These are phyloP conservation scores for Talaromyces sp. DNA, from an alignment of 2,329 filamentous ascomycete species.

Conservation along the genomic window DNA sequence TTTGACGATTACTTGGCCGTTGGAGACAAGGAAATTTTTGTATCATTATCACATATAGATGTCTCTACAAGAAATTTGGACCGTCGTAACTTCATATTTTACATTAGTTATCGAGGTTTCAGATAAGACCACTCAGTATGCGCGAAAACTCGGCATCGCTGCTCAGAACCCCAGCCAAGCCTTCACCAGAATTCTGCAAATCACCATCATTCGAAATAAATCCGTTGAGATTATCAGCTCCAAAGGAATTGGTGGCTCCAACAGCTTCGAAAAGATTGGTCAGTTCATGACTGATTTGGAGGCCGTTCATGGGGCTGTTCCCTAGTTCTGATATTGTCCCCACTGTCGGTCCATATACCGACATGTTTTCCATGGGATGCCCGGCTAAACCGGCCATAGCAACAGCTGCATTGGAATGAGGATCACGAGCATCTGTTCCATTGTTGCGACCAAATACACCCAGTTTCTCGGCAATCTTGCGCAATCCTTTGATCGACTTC, in stretches of 20 bases:
- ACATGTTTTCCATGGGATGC: constrained; percentile 58
- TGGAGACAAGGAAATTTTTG: neutral
- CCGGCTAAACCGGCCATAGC: constrained; percentile 65
- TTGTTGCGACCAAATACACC: constrained; percentile 48
- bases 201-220: constrained; percentile 39
- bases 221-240: constrained; percentile 38
- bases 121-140: constrained; percentile 60
- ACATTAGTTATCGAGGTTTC: neutral
- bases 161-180: constrained; percentile 46
- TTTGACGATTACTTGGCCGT: neutral
- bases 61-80: neutral
- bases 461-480: constrained; percentile 60
- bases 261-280: constrained; percentile 63
- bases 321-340: constrained; percentile 40
- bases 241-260: constrained; percentile 49
- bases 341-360: constrained; percentile 46
- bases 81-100: neutral
- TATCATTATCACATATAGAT: neutral
- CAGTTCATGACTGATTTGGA: constrained; percentile 60
- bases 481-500: constrained; percentile 63
- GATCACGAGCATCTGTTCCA: constrained; percentile 47
- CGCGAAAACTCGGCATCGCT: constrained; percentile 59
- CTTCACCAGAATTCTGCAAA: constrained; percentile 43
- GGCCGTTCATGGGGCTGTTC: constrained; percentile 56
- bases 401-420: constrained; percentile 60